These are phyloP conservation scores for Aegilops sharonensis DNA, from an alignment of 176 grass and related monocot genomes.

Conservation along the genomic window DNA sequence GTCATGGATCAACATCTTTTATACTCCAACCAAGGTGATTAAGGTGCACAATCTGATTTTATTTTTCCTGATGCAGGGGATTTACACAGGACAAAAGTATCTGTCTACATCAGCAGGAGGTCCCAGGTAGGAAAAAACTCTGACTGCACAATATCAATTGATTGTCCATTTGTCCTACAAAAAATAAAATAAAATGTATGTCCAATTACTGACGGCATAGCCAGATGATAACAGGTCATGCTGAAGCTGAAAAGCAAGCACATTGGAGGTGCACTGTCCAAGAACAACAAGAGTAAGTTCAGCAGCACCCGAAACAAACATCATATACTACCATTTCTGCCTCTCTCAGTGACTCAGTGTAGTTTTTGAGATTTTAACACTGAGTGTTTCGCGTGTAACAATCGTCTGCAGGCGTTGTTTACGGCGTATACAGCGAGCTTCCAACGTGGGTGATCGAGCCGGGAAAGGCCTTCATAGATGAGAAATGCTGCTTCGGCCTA, in stretches of 20 bases:
- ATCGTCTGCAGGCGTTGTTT: constrained; percentile 66
- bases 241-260: constrained; percentile 96
- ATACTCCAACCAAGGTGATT: neutral
- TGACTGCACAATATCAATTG: neutral
- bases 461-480: constrained; percentile 41
- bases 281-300: constrained; percentile 91
- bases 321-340: neutral
- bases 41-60: neutral
- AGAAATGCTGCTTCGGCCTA: constrained; percentile 67
- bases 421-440: constrained; percentile 77
- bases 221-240: constrained; percentile 57
- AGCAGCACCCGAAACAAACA: neutral
- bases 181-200: neutral
- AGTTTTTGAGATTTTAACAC: neutral
- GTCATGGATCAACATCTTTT: neutral
- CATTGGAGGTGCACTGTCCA: constrained; percentile 86
- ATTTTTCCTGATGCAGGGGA: constrained; percentile 55
- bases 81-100: constrained; percentile 63
- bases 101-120: constrained; percentile 81
- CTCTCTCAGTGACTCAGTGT: neutral
- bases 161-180: neutral
- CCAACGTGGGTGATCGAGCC: constrained; percentile 61
- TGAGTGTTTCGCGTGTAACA: neutral
- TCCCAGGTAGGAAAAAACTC: constrained; percentile 56
- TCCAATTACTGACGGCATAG: constrained; percentile 1